These are phyloP conservation scores for Arabis hirsuta DNA, from an alignment of 345 rosid species.

Conservation along the genomic window DNA sequence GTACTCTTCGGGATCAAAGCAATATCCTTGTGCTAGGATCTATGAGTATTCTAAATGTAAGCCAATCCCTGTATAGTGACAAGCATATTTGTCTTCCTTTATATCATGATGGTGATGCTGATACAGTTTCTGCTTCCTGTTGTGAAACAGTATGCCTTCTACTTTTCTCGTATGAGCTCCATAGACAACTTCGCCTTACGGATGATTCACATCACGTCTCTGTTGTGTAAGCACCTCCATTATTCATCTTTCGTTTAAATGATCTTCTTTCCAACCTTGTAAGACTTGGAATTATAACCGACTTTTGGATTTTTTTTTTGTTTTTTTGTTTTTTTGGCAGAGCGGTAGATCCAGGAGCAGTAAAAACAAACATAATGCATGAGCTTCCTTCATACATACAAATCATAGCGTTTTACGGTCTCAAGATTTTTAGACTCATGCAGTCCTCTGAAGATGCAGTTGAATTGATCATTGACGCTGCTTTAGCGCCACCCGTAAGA, in stretches of 20 bases:
- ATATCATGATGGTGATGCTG: conserved; percentile 12
- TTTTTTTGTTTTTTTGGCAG: conserved; percentile 37
- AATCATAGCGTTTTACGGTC: conserved; percentile 46
- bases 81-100: background rate
- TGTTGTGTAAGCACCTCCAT: conserved; percentile 59
- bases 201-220: conserved; percentile 62
- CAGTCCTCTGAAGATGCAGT: conserved; percentile 66
- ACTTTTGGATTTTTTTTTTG: background rate
- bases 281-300: background rate
- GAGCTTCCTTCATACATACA: conserved; percentile 74
- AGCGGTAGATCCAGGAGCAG: conserved; percentile 91
- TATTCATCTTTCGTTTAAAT: background rate
- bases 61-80: background rate
- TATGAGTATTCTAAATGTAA: conserved; percentile 89
- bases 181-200: conserved; percentile 53
- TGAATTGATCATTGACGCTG: conserved; percentile 73
- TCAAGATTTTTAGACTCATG: conserved; percentile 62
- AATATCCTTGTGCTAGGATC: conserved; percentile 62
- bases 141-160: conserved; percentile 64
- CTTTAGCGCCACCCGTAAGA: conserved; percentile 84
- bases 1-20: conserved; percentile 52
- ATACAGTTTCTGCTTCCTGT: conserved; percentile 25
- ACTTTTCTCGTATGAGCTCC: conserved; percentile 81
- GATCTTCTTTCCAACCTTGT: conserved; percentile 5
- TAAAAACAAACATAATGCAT: conserved; percentile 82